Evolutionary conservation across 768 basidiomycete species (phyloP).

Genomic region (Sutorius australiensis): DNA sequence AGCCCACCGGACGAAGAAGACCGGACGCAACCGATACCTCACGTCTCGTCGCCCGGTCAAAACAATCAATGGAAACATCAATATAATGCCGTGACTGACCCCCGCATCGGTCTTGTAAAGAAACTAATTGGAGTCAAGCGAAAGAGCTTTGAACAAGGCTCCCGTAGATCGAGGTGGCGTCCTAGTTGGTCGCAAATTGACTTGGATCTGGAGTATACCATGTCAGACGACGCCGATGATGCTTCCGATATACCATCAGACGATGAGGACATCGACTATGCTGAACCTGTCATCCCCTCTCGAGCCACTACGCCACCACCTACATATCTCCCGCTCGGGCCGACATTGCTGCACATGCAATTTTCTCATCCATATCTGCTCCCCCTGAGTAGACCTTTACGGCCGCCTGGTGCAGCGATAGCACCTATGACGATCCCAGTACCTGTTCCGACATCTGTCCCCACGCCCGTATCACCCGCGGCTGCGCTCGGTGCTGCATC

Average conservation of each 20-base stretch:
- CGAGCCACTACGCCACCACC: constrained; percentile 70
- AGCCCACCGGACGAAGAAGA: constrained; percentile 57
- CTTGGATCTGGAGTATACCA: constrained; percentile 42
- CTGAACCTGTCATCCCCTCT: constrained; percentile 30
- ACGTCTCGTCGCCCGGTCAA: constrained; percentile 13
- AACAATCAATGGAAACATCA: constrained; percentile 44
- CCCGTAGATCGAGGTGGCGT: constrained; percentile 33
- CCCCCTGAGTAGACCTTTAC: constrained; percentile 56
- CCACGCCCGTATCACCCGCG: constrained; percentile 83
- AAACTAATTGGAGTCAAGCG: constrained; percentile 71
- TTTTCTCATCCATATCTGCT: constrained; percentile 65
- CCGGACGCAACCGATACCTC: constrained; percentile 26
- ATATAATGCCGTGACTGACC: constrained; percentile 66
- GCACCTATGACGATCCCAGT: constrained; percentile 42
- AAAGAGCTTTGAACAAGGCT: constrained; percentile 43
- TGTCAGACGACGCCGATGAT: constrained; percentile 35
- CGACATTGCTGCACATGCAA: constrained; percentile 60
- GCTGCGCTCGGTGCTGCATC: constrained; percentile 59
- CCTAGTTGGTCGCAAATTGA: constrained; percentile 45
- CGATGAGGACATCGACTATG: constrained; percentile 36
- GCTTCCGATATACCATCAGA: constrained; percentile 40
- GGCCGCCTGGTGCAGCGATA: constrained; percentile 52
- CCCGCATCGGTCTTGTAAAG: constrained; percentile 62
- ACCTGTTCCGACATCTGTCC: constrained; percentile 51
- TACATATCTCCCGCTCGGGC: constrained; percentile 66